Evolutionary conservation across 2,329 filamentous ascomycete species (phyloP).

Genomic region (Aspergillus sojae): DNA sequence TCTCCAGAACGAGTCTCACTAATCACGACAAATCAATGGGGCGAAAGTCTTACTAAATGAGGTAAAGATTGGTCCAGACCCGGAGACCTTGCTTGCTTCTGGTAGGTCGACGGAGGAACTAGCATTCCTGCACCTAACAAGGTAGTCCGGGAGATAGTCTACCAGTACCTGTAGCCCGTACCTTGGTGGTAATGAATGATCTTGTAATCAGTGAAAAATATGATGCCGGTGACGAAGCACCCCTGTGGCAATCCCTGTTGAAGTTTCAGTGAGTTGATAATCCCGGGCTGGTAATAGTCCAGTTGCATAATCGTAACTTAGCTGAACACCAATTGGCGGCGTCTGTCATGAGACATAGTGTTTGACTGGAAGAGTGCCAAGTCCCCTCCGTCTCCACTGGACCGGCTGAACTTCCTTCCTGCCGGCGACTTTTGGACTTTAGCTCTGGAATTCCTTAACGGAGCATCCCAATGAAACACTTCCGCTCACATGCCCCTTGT

Average conservation of each 20-base stretch:
- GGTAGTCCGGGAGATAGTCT: background rate
- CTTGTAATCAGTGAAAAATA: background rate
- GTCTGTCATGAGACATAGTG: background rate
- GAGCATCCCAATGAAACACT: background rate
- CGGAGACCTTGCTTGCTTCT: background rate
- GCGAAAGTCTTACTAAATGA: background rate
- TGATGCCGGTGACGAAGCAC: background rate
- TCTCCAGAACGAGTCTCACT: background rate
- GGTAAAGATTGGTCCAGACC: constrained; percentile 1
- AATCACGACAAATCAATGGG: background rate
- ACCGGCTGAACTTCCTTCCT: constrained; percentile 2
- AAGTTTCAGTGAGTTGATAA: background rate
- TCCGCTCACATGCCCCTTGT: background rate
- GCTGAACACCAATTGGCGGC: background rate
- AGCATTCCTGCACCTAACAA: background rate
- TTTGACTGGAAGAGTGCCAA: background rate
- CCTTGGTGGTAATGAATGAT: background rate
- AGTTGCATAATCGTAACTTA: background rate
- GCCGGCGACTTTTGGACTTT: background rate
- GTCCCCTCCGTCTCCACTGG: background rate
- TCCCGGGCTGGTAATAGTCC: background rate
- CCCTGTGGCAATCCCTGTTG: background rate
- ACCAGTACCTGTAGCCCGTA: background rate
- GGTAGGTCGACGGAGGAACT: background rate
- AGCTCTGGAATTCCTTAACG: background rate